Evolutionary conservation across 2,329 filamentous ascomycete species (phyloP).

Genomic region (Aspergillus quadrilineatus): DNA sequence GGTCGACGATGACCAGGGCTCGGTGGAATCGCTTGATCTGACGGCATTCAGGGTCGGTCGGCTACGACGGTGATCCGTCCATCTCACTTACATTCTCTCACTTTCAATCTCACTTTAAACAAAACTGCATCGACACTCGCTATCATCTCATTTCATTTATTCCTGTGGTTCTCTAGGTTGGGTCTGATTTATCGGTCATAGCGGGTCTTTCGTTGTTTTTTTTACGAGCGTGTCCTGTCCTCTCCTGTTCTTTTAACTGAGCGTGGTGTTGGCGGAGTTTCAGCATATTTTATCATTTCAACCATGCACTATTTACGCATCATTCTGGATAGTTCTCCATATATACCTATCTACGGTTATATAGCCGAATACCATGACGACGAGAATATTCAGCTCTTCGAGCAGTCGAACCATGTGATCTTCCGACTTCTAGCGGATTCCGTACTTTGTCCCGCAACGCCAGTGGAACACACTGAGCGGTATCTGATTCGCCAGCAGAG

Average conservation of each 20-base stretch:
- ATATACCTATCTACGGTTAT: neutral
- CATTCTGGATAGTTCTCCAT: neutral
- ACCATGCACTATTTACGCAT: neutral
- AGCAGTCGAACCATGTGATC: too few species aligned
- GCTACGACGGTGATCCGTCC: conserved; percentile 5
- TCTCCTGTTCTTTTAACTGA: conserved; percentile 12
- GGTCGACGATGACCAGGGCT: conserved; percentile 21
- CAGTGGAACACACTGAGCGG: too few species aligned
- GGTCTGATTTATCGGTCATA: conserved; percentile 1
- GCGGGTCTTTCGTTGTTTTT: conserved; percentile 9
- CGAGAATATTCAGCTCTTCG: too few species aligned
- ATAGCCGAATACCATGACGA: too few species aligned
- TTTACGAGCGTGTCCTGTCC: conserved; percentile 19
- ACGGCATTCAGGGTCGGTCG: conserved; percentile 21
- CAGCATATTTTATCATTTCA: neutral
- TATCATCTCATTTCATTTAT: neutral
- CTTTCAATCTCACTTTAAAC: neutral
- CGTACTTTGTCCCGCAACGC: too few species aligned
- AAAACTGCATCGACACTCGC: neutral
- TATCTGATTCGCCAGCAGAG: too few species aligned
- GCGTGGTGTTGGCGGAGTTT: conserved; percentile 25
- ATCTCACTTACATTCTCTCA: neutral
- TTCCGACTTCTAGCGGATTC: too few species aligned
- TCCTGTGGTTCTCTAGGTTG: conserved; percentile 18
- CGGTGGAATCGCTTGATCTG: conserved; percentile 22